Evolutionary conservation across 202 grass and related monocot genomes (phyloP).

Genomic region (Zoysia matrella): DNA sequence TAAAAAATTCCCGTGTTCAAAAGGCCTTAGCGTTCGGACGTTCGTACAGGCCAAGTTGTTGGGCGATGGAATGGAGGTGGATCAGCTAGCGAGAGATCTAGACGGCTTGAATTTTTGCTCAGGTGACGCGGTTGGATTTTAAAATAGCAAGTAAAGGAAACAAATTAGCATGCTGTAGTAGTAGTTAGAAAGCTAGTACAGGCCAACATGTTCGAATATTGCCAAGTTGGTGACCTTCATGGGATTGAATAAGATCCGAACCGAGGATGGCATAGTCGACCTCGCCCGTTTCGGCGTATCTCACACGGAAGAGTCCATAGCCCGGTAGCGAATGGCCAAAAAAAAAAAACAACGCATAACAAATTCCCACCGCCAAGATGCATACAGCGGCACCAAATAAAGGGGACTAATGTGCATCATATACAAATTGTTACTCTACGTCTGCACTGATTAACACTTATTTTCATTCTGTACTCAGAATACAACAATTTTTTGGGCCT

Average conservation of each 20-base stretch:
- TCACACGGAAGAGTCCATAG: conserved; percentile 19
- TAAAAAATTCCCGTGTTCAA: too few species aligned
- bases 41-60: not conserved
- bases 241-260: conserved; percentile 19
- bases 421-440: not conserved
- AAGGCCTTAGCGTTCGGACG: too few species aligned
- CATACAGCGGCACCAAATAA: not conserved
- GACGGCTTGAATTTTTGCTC: not conserved
- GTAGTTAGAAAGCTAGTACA: not conserved
- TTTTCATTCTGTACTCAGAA: not conserved
- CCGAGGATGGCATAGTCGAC: not conserved
- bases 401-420: too few species aligned
- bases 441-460: not conserved
- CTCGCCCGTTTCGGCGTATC: conserved; percentile 19
- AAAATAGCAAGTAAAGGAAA: not conserved
- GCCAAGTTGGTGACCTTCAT: conserved; percentile 6
- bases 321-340: not conserved
- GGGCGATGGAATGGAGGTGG: not conserved
- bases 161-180: not conserved
- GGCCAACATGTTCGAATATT: not conserved
- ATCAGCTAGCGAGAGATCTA: not conserved
- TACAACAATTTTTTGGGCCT: too few species aligned
- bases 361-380: not conserved
- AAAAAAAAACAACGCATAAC: not conserved
- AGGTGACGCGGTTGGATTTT: not conserved